Conservation (phyloP, 345 rosid species). For the thale cress (Arabidopsis thaliana) region TAIR10.1 NC_003071.7:10440001-10440500, state of each 20-base stretch:
- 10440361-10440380: background rate
- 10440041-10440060: background rate
- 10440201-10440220: no score
- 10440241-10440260: slow-evolving; percentile 7
- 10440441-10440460: slow-evolving; percentile 34
- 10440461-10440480: slow-evolving; percentile 39
- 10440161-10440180: background rate
- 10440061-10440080: slow-evolving; percentile 27
- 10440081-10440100: background rate
- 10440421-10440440: slow-evolving; percentile 28
- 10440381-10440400: slow-evolving; percentile 36
- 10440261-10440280: slow-evolving; percentile 24
- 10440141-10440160: background rate
- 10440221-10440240: no score
- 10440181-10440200: background rate
- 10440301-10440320: slow-evolving; percentile 33
- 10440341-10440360: slow-evolving; percentile 19
- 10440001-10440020: slow-evolving; percentile 12
- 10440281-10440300: background rate
- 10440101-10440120: background rate
- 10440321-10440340: slow-evolving; percentile 31
- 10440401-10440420: slow-evolving; percentile 23
- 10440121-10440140: background rate
- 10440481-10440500: slow-evolving; percentile 25
- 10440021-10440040: background rate